These are phyloP conservation scores for Coemansia sp. DNA, from an alignment of 192 early-diverging fungal genomes.

Conservation along the genomic window DNA sequence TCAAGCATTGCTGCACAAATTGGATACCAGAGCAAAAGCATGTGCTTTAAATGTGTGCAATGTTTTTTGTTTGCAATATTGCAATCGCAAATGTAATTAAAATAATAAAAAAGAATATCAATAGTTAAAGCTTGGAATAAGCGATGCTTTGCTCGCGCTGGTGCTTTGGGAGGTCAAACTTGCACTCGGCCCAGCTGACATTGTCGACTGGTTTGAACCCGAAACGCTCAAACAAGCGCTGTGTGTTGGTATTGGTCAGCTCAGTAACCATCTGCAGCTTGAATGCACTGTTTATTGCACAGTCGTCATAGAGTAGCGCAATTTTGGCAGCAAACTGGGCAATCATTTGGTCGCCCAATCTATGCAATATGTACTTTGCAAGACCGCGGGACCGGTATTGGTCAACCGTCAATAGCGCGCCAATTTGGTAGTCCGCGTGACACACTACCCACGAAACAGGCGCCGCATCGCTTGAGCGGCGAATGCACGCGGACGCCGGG, in stretches of 20 bases:
- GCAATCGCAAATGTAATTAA: too few relatives aligned
- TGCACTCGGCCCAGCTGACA: conserved; percentile 11
- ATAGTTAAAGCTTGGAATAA: background rate
- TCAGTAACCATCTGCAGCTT: conserved; percentile 6
- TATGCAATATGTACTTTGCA: conserved; percentile 3
- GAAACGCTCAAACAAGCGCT: conserved; percentile 1
- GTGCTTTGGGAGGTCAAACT: background rate
- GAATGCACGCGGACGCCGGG: conserved; percentile 3
- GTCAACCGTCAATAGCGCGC: background rate
- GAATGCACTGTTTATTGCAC: background rate
- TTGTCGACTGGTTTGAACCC: conserved; percentile 5
- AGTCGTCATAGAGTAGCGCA: background rate
- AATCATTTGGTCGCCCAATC: conserved; percentile 3
- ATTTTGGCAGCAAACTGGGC: background rate
- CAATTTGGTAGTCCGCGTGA: conserved; percentile 4
- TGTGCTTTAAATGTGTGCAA: too few relatives aligned
- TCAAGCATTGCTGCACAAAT: too few relatives aligned
- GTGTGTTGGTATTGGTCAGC: background rate
- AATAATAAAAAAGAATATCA: background rate
- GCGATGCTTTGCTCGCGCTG: background rate
- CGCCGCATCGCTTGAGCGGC: background rate
- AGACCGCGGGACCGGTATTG: conserved; percentile 3
- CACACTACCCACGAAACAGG: conserved; percentile 6
- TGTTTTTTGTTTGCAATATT: too few relatives aligned
- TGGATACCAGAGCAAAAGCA: too few relatives aligned